These are phyloP conservation scores for Pseudotsuga menziesii DNA, from an alignment of 75 land plant genomes.

Conservation along the genomic window DNA sequence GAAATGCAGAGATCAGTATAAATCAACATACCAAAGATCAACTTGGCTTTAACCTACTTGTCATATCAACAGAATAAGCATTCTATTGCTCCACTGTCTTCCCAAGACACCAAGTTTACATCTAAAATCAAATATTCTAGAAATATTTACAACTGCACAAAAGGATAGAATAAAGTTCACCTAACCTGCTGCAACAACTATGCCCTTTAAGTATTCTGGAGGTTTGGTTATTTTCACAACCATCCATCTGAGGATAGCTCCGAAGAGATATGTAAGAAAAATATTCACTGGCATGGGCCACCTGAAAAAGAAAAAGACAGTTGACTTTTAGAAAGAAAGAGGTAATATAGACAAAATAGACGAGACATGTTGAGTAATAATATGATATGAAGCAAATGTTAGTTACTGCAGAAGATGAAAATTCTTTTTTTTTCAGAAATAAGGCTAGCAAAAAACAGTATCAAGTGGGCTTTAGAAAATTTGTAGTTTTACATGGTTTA, in stretches of 20 bases:
- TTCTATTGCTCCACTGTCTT: neutral
- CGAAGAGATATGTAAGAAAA: slow-evolving; percentile 50
- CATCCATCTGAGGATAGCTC: slow-evolving; percentile 56
- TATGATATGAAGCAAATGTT: neutral
- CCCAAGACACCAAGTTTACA: neutral
- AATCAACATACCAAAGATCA: neutral
- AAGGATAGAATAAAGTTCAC: neutral
- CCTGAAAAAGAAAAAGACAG: slow-evolving; percentile 59
- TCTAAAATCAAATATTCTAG: neutral
- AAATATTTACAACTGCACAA: neutral
- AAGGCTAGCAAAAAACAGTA: too few species aligned
- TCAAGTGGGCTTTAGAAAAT: too few species aligned
- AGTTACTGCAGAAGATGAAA: neutral
- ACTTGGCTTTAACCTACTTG: neutral
- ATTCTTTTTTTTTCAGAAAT: neutral
- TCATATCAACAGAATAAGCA: neutral
- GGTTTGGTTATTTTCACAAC: slow-evolving; percentile 52
- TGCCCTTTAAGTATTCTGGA: slow-evolving; percentile 39
- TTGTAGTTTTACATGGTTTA: too few species aligned
- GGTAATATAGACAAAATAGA: too few species aligned
- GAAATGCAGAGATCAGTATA: too few species aligned
- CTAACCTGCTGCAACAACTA: slow-evolving; percentile 49
- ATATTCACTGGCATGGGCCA: slow-evolving; percentile 88
- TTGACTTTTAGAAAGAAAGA: neutral
- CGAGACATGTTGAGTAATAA: too few species aligned